Evolutionary conservation across 352 stramenopile species (phyloP).

Genomic region (Phytophthora cactorum): DNA sequence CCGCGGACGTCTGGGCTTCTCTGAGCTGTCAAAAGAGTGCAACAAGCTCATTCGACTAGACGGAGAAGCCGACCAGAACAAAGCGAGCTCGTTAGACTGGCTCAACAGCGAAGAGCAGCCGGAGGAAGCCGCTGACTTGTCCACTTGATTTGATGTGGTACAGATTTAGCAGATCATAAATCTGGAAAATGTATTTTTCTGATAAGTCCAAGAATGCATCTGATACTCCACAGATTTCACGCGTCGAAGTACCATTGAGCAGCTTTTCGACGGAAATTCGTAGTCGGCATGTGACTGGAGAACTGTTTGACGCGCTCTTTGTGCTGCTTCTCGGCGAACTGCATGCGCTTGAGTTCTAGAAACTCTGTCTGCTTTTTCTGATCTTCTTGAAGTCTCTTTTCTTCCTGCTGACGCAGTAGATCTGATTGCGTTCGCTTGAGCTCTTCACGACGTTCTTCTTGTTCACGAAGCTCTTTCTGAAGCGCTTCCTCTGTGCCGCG

Average conservation of each 20-base stretch:
- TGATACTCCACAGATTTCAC: slow-evolving; percentile 27
- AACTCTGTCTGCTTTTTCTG: slow-evolving; percentile 72
- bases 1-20: slow-evolving; percentile 65
- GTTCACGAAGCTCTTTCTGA: slow-evolving; percentile 79
- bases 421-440: slow-evolving; percentile 77
- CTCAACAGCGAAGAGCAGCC: slow-evolving; percentile 41
- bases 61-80: slow-evolving; percentile 41
- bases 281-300: slow-evolving; percentile 44
- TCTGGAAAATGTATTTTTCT: slow-evolving; percentile 30
- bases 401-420: slow-evolving; percentile 63
- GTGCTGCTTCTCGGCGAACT: slow-evolving; percentile 76
- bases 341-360: slow-evolving; percentile 82
- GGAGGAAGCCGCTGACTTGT: slow-evolving; percentile 25
- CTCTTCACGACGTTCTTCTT: slow-evolving; percentile 66
- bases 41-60: slow-evolving; percentile 81
- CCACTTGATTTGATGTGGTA: slow-evolving; percentile 3
- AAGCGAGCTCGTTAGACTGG: slow-evolving; percentile 50
- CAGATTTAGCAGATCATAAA: slow-evolving; percentile 14
- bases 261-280: slow-evolving; percentile 77
- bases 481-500: slow-evolving; percentile 76
- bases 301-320: slow-evolving; percentile 74
- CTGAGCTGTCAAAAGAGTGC: slow-evolving; percentile 77
- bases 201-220: slow-evolving; percentile 18
- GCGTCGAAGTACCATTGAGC: slow-evolving; percentile 87
- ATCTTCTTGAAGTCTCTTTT: slow-evolving; percentile 55